Base-by-base conservation (phyloP, 148 eudicot species). In the Polygonum maritimum region DNA sequence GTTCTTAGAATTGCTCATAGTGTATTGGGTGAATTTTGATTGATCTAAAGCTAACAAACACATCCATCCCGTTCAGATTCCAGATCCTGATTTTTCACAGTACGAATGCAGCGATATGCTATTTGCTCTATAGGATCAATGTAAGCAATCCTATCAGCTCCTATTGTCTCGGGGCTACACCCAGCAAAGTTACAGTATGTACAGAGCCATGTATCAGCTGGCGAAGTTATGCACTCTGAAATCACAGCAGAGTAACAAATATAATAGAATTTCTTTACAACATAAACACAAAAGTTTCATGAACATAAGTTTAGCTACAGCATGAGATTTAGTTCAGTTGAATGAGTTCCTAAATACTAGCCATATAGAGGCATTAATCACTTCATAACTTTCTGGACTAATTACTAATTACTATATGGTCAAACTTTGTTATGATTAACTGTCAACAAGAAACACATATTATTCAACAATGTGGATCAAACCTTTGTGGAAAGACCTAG, bases 401-500 rank as follows among this genome's bases (percentile, higher is more conserved):
- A 11, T 9, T 22, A 31, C n/a, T n/a, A n/a, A n/a, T n/a, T n/a
- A n/a, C n/a, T n/a, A n/a, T n/a, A n/a, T n/a, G n/a, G n/a, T n/a
- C n/a, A n/a, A n/a, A n/a, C n/a, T n/a, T n/a, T n/a, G n/a, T n/a
- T n/a, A n/a, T n/a, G n/a, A n/a, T n/a, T n/a, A n/a, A n/a, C n/a
- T n/a, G n/a, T n/a, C n/a, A n/a, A n/a, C n/a, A n/a, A n/a, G n/a
- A n/a, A n/a, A n/a, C n/a, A n/a, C n/a, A 12, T 3, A 22, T 18
- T 26, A 35, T 65, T 36, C 44, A 65, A 16, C 19, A 65, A 7
- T 65, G 71, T 71, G 33, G 60, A 73, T 58, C 44, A 76, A 41
- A 95, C 97, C 94, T 84, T 74, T 10, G 86, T 95, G 98, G 60
- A 89, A 95, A 36, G 92, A 87, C 78, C 98, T 88, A 15, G 94